phyloP scores from a whole-genome alignment of 306 rosid genomes.

The Rubus parviflorus region DNA sequence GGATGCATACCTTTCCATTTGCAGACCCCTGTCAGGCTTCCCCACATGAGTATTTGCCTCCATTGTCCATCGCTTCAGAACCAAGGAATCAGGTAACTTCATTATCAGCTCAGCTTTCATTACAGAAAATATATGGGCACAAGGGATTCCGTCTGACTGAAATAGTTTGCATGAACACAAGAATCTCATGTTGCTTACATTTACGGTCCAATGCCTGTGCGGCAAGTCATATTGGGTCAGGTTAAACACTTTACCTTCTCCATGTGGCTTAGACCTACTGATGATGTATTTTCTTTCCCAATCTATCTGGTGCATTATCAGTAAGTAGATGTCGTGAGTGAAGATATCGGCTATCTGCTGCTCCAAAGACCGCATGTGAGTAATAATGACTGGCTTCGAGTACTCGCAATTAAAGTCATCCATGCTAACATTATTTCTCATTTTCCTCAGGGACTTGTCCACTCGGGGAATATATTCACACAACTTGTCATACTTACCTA shows the following conservation, averaged over 20 bases:
- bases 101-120: conserved; percentile 7
- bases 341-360: conserved; percentile 6
- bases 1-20: background rate
- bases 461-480: background rate
- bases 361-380: conserved; percentile 6
- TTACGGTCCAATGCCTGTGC: background rate
- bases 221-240: conserved; percentile 1
- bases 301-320: conserved; percentile 8
- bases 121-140: conserved; percentile 2
- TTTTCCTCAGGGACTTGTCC: conserved; percentile 5
- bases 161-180: conserved; percentile 6
- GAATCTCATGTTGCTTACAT: background rate
- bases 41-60: background rate
- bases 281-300: conserved; percentile 2
- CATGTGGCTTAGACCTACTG: conserved; percentile 2
- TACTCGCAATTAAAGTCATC: conserved; percentile 4
- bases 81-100: conserved; percentile 1
- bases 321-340: background rate
- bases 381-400: background rate
- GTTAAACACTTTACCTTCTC: conserved; percentile 2
- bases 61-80: conserved; percentile 8
- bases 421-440: background rate
- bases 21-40: background rate
- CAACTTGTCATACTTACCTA: background rate
- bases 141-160: conserved; percentile 2